Conservation (phyloP, 441 rosid genomes). For the Pelargonium fulgidum region DNA sequence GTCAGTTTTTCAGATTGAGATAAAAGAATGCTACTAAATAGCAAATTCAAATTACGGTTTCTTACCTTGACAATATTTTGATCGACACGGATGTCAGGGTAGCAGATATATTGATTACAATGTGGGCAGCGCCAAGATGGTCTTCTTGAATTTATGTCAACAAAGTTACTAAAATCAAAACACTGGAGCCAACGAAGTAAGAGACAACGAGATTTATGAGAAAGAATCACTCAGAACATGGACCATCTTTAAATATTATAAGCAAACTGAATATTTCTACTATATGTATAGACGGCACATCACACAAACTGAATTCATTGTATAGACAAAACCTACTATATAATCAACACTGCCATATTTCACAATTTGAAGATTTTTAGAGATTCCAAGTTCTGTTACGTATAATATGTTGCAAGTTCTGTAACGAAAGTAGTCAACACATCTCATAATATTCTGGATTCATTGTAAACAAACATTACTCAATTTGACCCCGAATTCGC, state of each 20-base stretch:
- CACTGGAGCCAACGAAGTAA: constrained; percentile 43
- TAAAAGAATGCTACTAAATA: neutral
- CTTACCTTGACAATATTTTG: constrained; percentile 85
- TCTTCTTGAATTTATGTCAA: constrained; percentile 69
- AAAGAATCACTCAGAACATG: neutral
- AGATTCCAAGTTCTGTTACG: neutral
- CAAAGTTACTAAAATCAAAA: constrained; percentile 72
- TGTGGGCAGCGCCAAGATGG: constrained; percentile 98
- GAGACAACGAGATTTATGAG: neutral
- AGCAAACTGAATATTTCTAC: neutral
- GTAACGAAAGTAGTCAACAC: neutral
- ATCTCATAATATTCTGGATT: neutral
- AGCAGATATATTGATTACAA: constrained; percentile 73
- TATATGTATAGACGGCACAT: neutral
- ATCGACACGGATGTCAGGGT: constrained; percentile 65
- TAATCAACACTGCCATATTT: neutral
- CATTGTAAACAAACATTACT: neutral
- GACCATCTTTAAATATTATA: neutral
- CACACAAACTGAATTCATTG: neutral
- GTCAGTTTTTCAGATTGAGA: neutral
- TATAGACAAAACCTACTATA: neutral
- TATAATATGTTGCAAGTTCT: neutral
- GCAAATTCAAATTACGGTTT: constrained; percentile 15
- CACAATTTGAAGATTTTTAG: neutral
- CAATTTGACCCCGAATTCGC: neutral